Percentiles rank a stretch among this genome's conserved stretches.
Evolutionary conservation across 768 basidiomycete genomes (phyloP).

Genomic region (Cystofilobasidium ferigula): DNA sequence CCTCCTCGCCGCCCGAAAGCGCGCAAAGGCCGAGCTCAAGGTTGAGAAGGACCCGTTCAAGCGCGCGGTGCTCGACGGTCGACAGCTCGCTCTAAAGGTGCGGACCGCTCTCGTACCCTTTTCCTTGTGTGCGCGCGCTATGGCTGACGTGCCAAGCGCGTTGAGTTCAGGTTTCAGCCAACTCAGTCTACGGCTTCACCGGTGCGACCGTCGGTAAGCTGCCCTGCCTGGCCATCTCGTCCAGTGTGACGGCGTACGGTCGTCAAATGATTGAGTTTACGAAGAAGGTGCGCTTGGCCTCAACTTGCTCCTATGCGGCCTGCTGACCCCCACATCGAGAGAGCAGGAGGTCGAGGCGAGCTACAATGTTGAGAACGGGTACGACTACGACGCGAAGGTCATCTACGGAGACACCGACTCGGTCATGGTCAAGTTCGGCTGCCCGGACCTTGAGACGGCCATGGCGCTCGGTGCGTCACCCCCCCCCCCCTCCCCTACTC

Average conservation of each 20-base stretch:
- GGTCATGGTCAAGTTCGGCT: slow-evolving; percentile 96
- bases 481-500: neutral
- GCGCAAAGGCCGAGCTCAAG: slow-evolving; percentile 90
- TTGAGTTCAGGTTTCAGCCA: slow-evolving; percentile 71
- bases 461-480: slow-evolving; percentile 68
- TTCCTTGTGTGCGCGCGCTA: neutral
- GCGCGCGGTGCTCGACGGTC: slow-evolving; percentile 90
- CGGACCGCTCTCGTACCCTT: neutral
- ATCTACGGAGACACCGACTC: slow-evolving; percentile 99
- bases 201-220: slow-evolving; percentile 95
- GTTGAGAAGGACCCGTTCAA: slow-evolving; percentile 95
- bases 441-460: slow-evolving; percentile 67
- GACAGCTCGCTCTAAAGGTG: slow-evolving; percentile 92
- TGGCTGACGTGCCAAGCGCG: neutral
- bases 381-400: slow-evolving; percentile 75
- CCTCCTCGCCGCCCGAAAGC: slow-evolving; percentile 81
- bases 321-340: no score
- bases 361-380: slow-evolving; percentile 74
- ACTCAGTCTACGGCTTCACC: slow-evolving; percentile 98
- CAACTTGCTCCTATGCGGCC: neutral
- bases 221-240: slow-evolving; percentile 90
- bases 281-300: slow-evolving; percentile 52
- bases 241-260: slow-evolving; percentile 88
- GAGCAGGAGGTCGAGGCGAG: slow-evolving; percentile 69
- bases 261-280: slow-evolving; percentile 99